Base-by-base conservation (phyloP, 2,329 filamentous ascomycete genomes). In the Myriosclerotinia duriaeana region DNA sequence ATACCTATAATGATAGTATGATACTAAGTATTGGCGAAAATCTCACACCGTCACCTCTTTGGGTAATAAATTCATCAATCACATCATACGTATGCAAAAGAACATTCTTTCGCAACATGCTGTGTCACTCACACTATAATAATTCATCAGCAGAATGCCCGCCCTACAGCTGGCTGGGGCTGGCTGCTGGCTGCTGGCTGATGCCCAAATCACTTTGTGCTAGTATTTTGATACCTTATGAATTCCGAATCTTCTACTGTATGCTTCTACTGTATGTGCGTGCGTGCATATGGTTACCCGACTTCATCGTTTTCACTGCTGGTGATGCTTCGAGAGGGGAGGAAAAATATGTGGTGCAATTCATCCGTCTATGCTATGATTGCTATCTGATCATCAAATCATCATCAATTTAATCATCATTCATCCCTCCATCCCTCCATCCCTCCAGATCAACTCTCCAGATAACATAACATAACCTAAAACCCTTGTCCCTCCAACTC, bases 131-230 rank as follows among this genome's bases (percentile, higher is more conserved):
- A 60, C 58, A 50, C 42, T 7, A 38, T 22, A 11, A n/a, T n/a
- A n/a, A n/a, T 50, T 50, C 58, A 44, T 50, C 58, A 60, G 56
- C 55, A 59, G 56, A 48, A 59, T 59, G 56, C 56, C 56, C 56
- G 56, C 56, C 56, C 56, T 59, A 59, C 56, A 14, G 56, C 26
- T 17, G 20, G 56, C 40, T 46, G 40, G 55, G 56, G 40, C 30
- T 15, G 14, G 26, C 30, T 34, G 26, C 26, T 59, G 22, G 42
- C 30, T 36, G 20, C 38, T 14, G 30, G 30, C 38, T 14, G 17
- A n/a, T 46, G 34, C 40, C 26, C 42, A 34, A 46, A 42, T 59
- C 26, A 22, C 42, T 26, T n/a, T 59, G 40, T 36, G 12, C 46
- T 46, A 22, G 26, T 3, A 20, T n/a, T 34, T 46, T 59, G 40